These are phyloP conservation scores for Neurospora sp. DNA, from an alignment of 495 filamentous ascomycete genomes.

Conservation along the genomic window DNA sequence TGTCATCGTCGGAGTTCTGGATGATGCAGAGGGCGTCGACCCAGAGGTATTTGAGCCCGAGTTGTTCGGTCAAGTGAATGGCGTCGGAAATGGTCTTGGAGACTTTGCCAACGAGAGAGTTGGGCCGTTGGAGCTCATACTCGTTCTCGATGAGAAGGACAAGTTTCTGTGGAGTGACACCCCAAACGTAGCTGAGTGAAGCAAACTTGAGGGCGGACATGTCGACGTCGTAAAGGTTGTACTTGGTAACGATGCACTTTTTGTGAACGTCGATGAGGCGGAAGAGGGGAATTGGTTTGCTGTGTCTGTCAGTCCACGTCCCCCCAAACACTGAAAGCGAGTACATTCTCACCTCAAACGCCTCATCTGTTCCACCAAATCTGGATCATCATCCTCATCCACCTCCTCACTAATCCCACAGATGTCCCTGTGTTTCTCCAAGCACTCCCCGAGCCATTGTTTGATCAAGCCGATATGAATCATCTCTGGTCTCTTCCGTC, in stretches of 20 bases:
- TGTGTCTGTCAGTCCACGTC: background rate
- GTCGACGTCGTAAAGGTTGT: background rate
- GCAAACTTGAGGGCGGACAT: background rate
- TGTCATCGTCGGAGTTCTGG: constrained; percentile 18
- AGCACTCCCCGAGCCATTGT: background rate
- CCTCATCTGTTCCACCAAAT: background rate
- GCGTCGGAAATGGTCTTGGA: constrained; percentile 17
- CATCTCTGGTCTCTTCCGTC: background rate
- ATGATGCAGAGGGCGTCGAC: constrained; percentile 23
- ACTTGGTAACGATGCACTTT: background rate
- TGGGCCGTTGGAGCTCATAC: constrained; percentile 1
- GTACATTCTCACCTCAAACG: background rate
- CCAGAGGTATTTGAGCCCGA: constrained; percentile 18
- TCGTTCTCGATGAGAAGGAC: background rate
- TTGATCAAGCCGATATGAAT: background rate
- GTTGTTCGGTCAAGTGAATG: constrained; percentile 5
- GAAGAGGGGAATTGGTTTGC: background rate
- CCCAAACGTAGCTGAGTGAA: constrained; percentile 7
- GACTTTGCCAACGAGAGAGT: constrained; percentile 1
- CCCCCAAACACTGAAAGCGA: background rate
- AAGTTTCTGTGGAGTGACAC: background rate
- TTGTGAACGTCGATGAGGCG: background rate
- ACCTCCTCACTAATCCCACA: background rate
- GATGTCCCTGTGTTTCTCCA: background rate
- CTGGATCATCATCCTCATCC: background rate